These are phyloP conservation scores for Haplosporangium gracile DNA, from an alignment of 192 early-diverging fungal genomes.

Conservation along the genomic window DNA sequence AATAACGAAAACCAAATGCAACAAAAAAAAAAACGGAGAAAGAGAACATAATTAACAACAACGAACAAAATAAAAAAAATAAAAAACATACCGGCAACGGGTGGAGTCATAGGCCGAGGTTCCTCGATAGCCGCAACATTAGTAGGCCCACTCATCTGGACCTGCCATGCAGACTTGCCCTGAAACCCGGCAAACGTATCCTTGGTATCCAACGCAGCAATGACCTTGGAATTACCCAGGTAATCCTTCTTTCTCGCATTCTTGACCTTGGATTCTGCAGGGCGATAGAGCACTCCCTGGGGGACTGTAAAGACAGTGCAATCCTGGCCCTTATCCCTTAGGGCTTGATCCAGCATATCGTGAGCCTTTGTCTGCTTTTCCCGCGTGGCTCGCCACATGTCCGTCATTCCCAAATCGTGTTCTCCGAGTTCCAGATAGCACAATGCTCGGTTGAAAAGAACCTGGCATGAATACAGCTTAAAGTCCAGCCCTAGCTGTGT, in stretches of 20 bases:
- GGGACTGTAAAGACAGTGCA: slow-evolving; percentile 87
- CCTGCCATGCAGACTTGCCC: slow-evolving; percentile 57
- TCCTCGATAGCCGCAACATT: slow-evolving; percentile 56
- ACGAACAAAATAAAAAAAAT: neutral
- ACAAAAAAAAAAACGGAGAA: slow-evolving; percentile 6
- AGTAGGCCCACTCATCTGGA: slow-evolving; percentile 56
- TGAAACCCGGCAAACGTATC: slow-evolving; percentile 75
- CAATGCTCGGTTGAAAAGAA: slow-evolving; percentile 92
- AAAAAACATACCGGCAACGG: slow-evolving; percentile 51
- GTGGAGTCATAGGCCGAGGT: slow-evolving; percentile 37
- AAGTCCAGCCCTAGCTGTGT: slow-evolving; percentile 93
- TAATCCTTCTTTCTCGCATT: slow-evolving; percentile 85
- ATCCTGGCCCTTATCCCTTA: slow-evolving; percentile 67
- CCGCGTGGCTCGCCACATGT: slow-evolving; percentile 79
- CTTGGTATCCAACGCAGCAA: slow-evolving; percentile 76
- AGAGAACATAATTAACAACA: neutral
- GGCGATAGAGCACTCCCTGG: slow-evolving; percentile 83
- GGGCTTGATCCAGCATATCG: slow-evolving; percentile 77
- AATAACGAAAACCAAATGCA: neutral
- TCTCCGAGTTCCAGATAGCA: slow-evolving; percentile 83
- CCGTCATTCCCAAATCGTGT: slow-evolving; percentile 74
- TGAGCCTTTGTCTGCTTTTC: slow-evolving; percentile 77
- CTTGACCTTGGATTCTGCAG: slow-evolving; percentile 87
- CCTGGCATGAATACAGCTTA: slow-evolving; percentile 91
- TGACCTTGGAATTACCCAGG: slow-evolving; percentile 84